Evolutionary conservation across 2,329 filamentous ascomycete genomes (phyloP).

Genomic region (Arthroderma sp.): DNA sequence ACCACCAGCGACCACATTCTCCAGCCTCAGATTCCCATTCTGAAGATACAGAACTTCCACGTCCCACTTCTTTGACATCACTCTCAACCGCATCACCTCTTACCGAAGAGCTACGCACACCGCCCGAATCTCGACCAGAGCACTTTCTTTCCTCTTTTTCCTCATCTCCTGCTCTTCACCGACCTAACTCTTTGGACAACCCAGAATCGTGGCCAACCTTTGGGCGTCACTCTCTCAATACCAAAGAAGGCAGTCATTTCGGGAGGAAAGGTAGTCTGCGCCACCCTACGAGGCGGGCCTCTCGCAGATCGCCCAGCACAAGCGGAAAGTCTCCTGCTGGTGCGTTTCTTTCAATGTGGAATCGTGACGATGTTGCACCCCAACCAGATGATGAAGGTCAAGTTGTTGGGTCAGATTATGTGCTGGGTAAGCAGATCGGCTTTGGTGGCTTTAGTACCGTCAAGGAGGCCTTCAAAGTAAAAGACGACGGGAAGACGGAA

Average conservation of each 20-base stretch:
- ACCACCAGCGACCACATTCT: constrained; percentile 1
- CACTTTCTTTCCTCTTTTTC: constrained; percentile 26
- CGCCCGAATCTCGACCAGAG: constrained; percentile 24
- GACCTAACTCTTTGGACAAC: constrained; percentile 27
- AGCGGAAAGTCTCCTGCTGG: constrained; percentile 46
- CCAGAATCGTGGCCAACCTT: constrained; percentile 26
- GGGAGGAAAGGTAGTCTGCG: constrained; percentile 25
- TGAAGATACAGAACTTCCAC: constrained; percentile 20
- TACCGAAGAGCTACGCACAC: constrained; percentile 29
- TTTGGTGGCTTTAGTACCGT: constrained; percentile 54
- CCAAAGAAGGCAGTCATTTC: constrained; percentile 21
- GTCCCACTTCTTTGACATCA: constrained; percentile 31
- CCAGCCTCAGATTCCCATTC: constrained; percentile 6
- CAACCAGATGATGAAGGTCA: constrained; percentile 56
- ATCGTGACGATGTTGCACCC: constrained; percentile 24
- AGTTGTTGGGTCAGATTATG: constrained; percentile 52
- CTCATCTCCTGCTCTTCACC: constrained; percentile 24
- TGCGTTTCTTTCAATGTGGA: constrained; percentile 45
- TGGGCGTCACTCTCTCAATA: constrained; percentile 17
- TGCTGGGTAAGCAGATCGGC: constrained; percentile 53
- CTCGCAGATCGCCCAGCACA: constrained; percentile 36
- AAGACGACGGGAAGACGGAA: constrained; percentile 41
- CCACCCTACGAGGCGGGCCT: constrained; percentile 22
- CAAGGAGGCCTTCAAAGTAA: constrained; percentile 52
- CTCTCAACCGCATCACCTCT: constrained; percentile 30